Evolutionary conservation across 1,139 yeast species (phyloP).

Genomic region (Lodderomyces beijingensis): DNA sequence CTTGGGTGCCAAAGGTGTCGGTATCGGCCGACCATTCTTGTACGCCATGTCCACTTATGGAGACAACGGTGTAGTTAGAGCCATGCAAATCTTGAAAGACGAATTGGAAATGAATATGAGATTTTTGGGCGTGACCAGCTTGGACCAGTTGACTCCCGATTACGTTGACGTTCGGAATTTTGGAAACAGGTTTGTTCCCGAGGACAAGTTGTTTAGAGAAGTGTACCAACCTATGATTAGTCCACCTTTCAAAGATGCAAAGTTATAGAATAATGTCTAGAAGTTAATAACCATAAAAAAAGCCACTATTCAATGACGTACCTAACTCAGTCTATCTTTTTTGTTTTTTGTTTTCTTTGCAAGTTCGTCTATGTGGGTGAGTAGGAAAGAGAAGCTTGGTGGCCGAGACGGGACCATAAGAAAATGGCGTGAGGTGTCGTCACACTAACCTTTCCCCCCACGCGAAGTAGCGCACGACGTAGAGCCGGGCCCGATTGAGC

Average conservation of each 20-base stretch:
- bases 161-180: conserved; percentile 28
- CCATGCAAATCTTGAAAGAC: conserved; percentile 72
- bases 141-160: conserved; percentile 56
- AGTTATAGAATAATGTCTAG: conserved; percentile 15
- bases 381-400: too few relatives aligned
- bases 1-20: conserved; percentile 70
- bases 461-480: too few relatives aligned
- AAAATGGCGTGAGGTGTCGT: too few relatives aligned
- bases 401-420: too few relatives aligned
- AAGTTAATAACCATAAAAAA: not conserved
- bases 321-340: not conserved
- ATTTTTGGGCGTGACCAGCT: conserved; percentile 66
- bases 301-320: not conserved
- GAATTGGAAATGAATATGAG: conserved; percentile 89
- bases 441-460: too few relatives aligned
- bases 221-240: conserved; percentile 37
- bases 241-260: conserved; percentile 30
- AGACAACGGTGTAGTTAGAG: conserved; percentile 72
- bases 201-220: conserved; percentile 31
- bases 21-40: conserved; percentile 67
- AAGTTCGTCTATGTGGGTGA: too few relatives aligned
- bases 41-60: conserved; percentile 74
- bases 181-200: conserved; percentile 21
- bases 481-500: too few relatives aligned
- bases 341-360: not conserved